Percentiles rank a stretch among this genome's conserved stretches.
Evolutionary conservation across 1,139 yeast genomes (phyloP).

Genomic region (Pichia inconspicua): DNA sequence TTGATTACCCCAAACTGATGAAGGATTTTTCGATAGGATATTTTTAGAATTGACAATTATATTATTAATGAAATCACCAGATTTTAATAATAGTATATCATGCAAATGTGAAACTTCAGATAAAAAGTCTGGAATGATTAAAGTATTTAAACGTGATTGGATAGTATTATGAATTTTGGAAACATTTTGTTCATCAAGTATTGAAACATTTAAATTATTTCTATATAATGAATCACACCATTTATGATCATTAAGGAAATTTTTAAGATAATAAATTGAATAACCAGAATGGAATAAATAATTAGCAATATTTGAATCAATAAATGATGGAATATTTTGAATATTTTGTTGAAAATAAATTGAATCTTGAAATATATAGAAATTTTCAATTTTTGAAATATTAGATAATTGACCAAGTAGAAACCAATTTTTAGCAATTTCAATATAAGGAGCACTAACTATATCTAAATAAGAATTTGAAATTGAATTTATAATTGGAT

Average conservation of each 20-base stretch:
- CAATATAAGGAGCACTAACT: slow-evolving; percentile 1
- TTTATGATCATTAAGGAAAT: slow-evolving; percentile 52
- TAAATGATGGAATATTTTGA: slow-evolving; percentile 47
- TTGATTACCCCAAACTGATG: slow-evolving; percentile 53
- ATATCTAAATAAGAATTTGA: background rate
- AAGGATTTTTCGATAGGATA: slow-evolving; percentile 45
- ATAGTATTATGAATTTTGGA: slow-evolving; percentile 27
- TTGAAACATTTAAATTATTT: slow-evolving; percentile 13
- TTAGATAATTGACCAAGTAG: background rate
- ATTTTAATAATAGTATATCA: slow-evolving; percentile 60
- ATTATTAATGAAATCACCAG: slow-evolving; percentile 69
- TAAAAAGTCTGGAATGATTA: slow-evolving; percentile 1
- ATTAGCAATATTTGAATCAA: slow-evolving; percentile 40
- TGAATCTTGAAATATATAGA: background rate
- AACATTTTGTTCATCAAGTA: slow-evolving; percentile 29
- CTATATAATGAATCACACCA: slow-evolving; percentile 45
- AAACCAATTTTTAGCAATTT: background rate
- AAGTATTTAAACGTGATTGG: slow-evolving; percentile 2
- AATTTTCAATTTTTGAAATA: background rate
- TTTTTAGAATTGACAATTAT: slow-evolving; percentile 51
- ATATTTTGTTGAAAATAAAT: slow-evolving; percentile 20
- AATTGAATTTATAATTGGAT: slow-evolving; percentile 1
- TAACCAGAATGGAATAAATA: slow-evolving; percentile 68
- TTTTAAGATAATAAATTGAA: slow-evolving; percentile 59
- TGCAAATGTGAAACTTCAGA: slow-evolving; percentile 34